Evolutionary conservation across 768 basidiomycete genomes (phyloP).

Genomic region (Boletus rufocinnamomeus): DNA sequence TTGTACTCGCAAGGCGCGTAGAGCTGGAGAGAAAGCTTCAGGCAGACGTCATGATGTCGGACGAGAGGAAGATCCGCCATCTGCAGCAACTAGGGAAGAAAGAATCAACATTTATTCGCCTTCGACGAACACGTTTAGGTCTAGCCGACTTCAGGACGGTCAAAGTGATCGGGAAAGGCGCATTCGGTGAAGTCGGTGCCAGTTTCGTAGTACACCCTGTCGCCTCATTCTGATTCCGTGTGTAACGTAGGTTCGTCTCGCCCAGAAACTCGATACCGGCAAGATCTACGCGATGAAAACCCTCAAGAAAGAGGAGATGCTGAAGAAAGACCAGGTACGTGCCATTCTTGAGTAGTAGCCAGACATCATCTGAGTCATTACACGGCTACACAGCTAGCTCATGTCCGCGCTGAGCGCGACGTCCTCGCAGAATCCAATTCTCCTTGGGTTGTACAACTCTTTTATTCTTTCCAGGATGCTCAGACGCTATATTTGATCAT

Average conservation of each 20-base stretch:
- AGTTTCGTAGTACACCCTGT: not conserved
- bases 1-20: constrained; percentile 60
- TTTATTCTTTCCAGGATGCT: constrained; percentile 97
- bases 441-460: constrained; percentile 95
- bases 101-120: constrained; percentile 84
- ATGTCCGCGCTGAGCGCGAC: constrained; percentile 96
- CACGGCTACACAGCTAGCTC: constrained; percentile 68
- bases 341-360: not conserved
- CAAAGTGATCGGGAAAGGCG: constrained; percentile 98
- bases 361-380: constrained; percentile 9
- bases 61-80: constrained; percentile 86
- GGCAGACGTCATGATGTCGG: constrained; percentile 65
- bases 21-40: constrained; percentile 83
- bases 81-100: constrained; percentile 82
- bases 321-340: constrained; percentile 95
- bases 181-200: constrained; percentile 86
- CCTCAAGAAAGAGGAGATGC: constrained; percentile 95
- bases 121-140: constrained; percentile 87
- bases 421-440: constrained; percentile 95
- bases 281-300: constrained; percentile 99
- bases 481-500: constrained; percentile 94
- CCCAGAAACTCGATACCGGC: constrained; percentile 95
- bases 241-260: constrained; percentile 69
- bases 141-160: constrained; percentile 93
- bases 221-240: not conserved